phyloP scores from a whole-genome alignment of 2,329 filamentous ascomycete species.

The Aspergillus flavus region DNA sequence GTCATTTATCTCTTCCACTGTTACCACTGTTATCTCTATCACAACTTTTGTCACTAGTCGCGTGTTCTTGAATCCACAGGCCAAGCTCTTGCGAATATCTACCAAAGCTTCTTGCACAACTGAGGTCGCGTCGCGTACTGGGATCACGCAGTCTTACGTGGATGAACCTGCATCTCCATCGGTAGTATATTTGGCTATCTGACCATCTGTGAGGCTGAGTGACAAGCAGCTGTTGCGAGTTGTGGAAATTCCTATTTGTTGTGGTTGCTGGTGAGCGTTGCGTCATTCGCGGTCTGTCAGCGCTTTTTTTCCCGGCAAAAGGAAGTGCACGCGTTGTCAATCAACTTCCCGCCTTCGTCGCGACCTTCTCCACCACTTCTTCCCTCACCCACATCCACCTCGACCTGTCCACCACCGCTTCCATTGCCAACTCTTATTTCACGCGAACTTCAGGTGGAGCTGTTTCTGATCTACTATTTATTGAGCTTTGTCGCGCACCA shows the following conservation, averaged over 20 bases:
- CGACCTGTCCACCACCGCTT: slow-evolving; percentile 24
- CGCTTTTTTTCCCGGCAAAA: slow-evolving; percentile 16
- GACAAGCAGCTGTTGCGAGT: background rate
- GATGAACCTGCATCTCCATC: background rate
- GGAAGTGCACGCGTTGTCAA: slow-evolving; percentile 30
- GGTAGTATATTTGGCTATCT: background rate
- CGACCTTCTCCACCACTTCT: slow-evolving; percentile 33
- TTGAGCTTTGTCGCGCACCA: slow-evolving; percentile 31
- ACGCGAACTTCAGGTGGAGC: slow-evolving; percentile 15
- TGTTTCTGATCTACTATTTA: slow-evolving; percentile 15
- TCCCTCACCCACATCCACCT: slow-evolving; percentile 29
- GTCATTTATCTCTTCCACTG: background rate
- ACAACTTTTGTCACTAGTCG: background rate
- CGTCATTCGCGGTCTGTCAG: slow-evolving; percentile 26
- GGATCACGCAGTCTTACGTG: background rate
- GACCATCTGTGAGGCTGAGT: background rate
- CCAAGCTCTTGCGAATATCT: background rate
- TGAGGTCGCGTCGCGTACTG: background rate
- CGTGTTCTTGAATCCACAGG: background rate
- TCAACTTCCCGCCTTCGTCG: slow-evolving; percentile 32
- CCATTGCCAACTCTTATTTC: slow-evolving; percentile 16
- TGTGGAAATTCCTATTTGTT: slow-evolving; percentile 7
- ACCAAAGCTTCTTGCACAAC: background rate
- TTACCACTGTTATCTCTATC: background rate
- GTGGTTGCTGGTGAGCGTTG: slow-evolving; percentile 23